These are phyloP conservation scores for Suhomyces chickasaworum DNA, from an alignment of 1,139 yeast genomes.

Conservation along the genomic window DNA sequence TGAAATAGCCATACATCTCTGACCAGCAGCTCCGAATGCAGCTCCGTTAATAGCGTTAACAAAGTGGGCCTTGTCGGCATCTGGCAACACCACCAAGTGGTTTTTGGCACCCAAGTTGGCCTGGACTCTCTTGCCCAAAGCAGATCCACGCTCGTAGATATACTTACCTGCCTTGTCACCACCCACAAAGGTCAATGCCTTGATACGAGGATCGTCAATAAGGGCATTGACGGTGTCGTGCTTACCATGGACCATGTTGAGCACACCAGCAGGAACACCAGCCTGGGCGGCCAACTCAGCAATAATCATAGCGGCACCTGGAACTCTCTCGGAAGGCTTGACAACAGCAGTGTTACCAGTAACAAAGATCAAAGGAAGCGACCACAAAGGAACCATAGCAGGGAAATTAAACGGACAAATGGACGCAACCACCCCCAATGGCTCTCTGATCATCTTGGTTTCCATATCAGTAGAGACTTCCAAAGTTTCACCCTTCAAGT, in stretches of 20 bases:
- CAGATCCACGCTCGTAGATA: slow-evolving; percentile 66
- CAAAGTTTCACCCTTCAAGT: slow-evolving; percentile 64
- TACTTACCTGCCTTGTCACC: slow-evolving; percentile 77
- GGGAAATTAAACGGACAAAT: slow-evolving; percentile 82
- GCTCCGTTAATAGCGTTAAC: slow-evolving; percentile 73
- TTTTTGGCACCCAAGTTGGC: slow-evolving; percentile 80
- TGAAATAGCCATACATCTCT: slow-evolving; percentile 81
- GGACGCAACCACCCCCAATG: slow-evolving; percentile 67
- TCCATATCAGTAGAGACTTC: slow-evolving; percentile 80
- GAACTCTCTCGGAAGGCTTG: slow-evolving; percentile 79
- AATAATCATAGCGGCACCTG: slow-evolving; percentile 77
- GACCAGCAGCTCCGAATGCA: slow-evolving; percentile 86
- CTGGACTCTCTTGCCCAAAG: slow-evolving; percentile 75
- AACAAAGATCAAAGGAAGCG: slow-evolving; percentile 71
- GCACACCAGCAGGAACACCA: slow-evolving; percentile 77
- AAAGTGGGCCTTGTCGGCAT: slow-evolving; percentile 67
- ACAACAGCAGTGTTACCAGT: slow-evolving; percentile 78
- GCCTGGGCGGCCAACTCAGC: slow-evolving; percentile 77
- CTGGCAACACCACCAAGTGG: slow-evolving; percentile 73
- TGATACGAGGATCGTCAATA: slow-evolving; percentile 73
- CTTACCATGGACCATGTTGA: slow-evolving; percentile 75
- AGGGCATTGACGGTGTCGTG: slow-evolving; percentile 76
- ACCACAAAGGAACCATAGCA: slow-evolving; percentile 87
- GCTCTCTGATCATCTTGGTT: slow-evolving; percentile 71
- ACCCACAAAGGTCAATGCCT: slow-evolving; percentile 79